phyloP scores from a whole-genome alignment of 169 alveolate genomes.

The Besnoitia besnoiti region DNA sequence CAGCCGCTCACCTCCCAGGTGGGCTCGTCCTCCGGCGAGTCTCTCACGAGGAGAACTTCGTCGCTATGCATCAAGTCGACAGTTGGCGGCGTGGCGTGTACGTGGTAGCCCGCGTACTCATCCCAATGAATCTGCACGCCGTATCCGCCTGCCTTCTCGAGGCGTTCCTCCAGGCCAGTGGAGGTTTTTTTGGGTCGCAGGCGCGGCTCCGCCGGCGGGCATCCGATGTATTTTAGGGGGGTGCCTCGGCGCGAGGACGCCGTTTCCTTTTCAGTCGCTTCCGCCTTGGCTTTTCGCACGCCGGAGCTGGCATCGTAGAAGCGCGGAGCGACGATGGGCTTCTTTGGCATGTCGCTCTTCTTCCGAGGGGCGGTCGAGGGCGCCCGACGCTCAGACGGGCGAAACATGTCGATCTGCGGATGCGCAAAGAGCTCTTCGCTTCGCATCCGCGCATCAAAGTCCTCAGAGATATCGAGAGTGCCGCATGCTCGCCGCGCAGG shows the following conservation, averaged over 20 bases:
- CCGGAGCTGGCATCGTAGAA: neutral
- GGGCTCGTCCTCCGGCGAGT: neutral
- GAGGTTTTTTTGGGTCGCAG: neutral
- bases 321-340: neutral
- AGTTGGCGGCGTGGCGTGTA: neutral
- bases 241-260: neutral
- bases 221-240: neutral
- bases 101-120: conserved; percentile 36
- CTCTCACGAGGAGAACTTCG: neutral
- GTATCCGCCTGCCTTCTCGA: neutral
- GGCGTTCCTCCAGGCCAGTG: conserved; percentile 3
- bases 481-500: too few species aligned
- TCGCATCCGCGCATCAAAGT: neutral
- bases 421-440: neutral
- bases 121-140: conserved; percentile 10
- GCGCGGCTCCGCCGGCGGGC: conserved; percentile 26
- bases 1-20: neutral
- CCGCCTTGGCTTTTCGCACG: neutral
- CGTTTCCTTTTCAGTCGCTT: neutral
- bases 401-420: neutral
- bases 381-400: neutral
- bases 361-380: neutral
- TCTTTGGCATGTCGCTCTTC: neutral
- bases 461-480: too few species aligned
- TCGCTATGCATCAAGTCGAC: conserved; percentile 32